These are phyloP conservation scores for Coleophoma eucalyptorum DNA, from an alignment of 2,329 filamentous ascomycete genomes.

Conservation along the genomic window DNA sequence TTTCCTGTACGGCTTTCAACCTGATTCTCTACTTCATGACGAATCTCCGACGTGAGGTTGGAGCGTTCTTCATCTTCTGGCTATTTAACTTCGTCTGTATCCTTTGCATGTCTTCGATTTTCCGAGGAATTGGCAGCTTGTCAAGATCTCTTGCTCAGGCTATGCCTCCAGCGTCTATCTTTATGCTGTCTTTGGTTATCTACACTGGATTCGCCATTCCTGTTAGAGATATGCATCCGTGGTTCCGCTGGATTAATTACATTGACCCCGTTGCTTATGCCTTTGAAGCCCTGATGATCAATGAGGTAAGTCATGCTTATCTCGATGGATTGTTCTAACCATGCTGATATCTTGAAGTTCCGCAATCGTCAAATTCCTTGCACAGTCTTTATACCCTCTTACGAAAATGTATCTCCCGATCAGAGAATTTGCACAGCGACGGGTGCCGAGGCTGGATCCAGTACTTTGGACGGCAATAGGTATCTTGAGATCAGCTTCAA, in stretches of 20 bases:
- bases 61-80: conserved; percentile 76
- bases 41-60: conserved; percentile 58
- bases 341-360: conserved; percentile 39
- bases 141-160: conserved; percentile 66
- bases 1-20: conserved; percentile 74
- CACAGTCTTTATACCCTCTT: conserved; percentile 16
- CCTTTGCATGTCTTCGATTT: conserved; percentile 71
- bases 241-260: conserved; percentile 82
- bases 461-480: conserved; percentile 49
- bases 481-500: conserved; percentile 52
- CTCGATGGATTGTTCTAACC: too few species aligned
- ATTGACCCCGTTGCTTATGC: conserved; percentile 59
- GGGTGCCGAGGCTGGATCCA: conserved; percentile 51
- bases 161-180: conserved; percentile 54
- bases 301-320: conserved; percentile 45
- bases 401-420: conserved; percentile 6
- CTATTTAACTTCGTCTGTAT: conserved; percentile 8
- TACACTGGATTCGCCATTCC: conserved; percentile 38
- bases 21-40: conserved; percentile 82
- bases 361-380: conserved; percentile 17
- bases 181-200: conserved; percentile 30
- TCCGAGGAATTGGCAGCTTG: conserved; percentile 70
- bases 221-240: conserved; percentile 61
- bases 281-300: conserved; percentile 78
- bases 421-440: conserved; percentile 49